Percentiles rank a stretch among this genome's conserved stretches.
These are phyloP conservation scores for Plenodomus tracheiphilus DNA, from an alignment of 2,329 filamentous ascomycete species.

Conservation along the genomic window DNA sequence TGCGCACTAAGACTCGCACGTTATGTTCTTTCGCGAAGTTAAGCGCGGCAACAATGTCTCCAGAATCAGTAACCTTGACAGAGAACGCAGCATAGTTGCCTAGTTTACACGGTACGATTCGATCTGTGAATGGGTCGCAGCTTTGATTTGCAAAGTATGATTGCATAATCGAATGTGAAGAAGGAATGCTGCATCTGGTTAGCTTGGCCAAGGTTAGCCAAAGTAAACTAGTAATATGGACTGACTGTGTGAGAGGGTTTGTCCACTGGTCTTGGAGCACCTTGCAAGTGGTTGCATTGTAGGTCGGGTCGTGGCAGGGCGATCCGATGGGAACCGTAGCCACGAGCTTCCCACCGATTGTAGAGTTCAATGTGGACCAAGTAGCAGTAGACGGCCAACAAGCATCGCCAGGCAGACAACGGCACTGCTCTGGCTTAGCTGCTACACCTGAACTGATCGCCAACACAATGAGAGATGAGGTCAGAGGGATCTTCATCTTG, in stretches of 20 bases:
- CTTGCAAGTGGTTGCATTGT: conserved; percentile 19
- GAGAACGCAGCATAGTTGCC: conserved; percentile 38
- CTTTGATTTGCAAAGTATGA: conserved; percentile 14
- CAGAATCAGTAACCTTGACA: conserved; percentile 30
- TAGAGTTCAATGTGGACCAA: conserved; percentile 44
- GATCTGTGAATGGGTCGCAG: conserved; percentile 18
- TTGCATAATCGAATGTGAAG: conserved; percentile 14
- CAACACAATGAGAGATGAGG: not conserved
- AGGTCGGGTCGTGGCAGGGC: conserved; percentile 39
- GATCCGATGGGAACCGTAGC: conserved; percentile 46
- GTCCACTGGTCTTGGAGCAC: conserved; percentile 19
- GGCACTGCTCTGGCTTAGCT: conserved; percentile 4
- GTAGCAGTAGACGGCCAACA: conserved; percentile 39
- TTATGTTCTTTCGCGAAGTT: conserved; percentile 29
- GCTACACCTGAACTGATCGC: not conserved
- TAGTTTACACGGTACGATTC: conserved; percentile 11
- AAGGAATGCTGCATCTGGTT: conserved; percentile 5
- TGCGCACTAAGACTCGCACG: conserved; percentile 27
- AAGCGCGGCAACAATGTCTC: conserved; percentile 14
- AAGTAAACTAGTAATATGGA: conserved; percentile 5
- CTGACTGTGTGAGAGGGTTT: conserved; percentile 17
- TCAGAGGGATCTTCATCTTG: conserved; percentile 5
- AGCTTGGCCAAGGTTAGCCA: not conserved
- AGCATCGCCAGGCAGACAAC: conserved; percentile 34
- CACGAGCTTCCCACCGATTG: conserved; percentile 44